A percentile compares a stretch with the other conserved stretches of the same genome.
Evolutionary conservation across 306 rosid species (phyloP).

Genomic region (Argentina anserina): DNA sequence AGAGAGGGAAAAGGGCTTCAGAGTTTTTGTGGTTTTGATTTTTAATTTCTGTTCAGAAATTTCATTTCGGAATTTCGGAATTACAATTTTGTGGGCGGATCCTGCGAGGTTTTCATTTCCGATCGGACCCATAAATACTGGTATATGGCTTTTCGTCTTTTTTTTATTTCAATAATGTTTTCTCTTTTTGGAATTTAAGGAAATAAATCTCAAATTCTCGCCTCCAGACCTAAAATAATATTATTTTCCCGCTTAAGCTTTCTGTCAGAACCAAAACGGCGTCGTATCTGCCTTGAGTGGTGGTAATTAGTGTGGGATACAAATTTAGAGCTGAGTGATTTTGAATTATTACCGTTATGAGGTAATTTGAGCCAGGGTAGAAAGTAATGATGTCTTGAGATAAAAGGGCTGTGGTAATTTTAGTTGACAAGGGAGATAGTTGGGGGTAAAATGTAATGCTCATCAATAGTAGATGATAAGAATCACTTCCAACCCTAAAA

Average conservation of each 20-base stretch:
- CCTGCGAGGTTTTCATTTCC: background rate
- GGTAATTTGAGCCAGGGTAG: background rate
- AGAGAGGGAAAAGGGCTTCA: background rate
- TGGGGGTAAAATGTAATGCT: too few species aligned
- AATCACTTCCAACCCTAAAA: too few species aligned
- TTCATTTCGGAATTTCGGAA: background rate
- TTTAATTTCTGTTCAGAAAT: background rate
- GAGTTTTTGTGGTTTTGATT: background rate
- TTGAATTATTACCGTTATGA: background rate
- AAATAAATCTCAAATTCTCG: background rate
- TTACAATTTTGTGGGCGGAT: background rate
- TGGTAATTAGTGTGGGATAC: background rate
- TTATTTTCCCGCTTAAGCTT: background rate
- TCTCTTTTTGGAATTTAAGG: background rate
- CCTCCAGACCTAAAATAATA: background rate
- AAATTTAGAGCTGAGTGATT: background rate
- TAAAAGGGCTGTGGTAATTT: background rate
- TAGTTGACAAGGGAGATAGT: background rate
- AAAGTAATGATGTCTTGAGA: background rate
- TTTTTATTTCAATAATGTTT: too few species aligned
- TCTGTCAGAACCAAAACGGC: background rate
- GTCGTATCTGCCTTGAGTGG: background rate
- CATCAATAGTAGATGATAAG: too few species aligned
- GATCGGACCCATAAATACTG: too few species aligned
- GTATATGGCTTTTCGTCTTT: background rate